A percentile compares a stretch with the other conserved stretches of the same genome.
Evolutionary conservation across 192 early-diverging fungal species (phyloP).

Genomic region (Coemansia biformis): DNA sequence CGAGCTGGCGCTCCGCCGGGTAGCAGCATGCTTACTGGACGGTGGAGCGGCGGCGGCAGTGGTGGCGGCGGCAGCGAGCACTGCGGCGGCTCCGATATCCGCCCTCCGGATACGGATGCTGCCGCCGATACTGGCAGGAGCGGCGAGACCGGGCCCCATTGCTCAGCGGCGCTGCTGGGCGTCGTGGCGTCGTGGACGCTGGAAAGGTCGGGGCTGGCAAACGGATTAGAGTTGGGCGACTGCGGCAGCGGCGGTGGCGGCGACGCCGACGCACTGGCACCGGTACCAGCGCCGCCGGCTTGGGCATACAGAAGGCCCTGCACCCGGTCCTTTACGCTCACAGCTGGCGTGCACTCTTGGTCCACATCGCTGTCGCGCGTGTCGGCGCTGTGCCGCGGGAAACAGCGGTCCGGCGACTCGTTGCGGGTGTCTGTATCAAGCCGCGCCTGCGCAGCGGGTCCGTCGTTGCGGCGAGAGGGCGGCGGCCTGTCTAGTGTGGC

Average conservation of each 20-base stretch:
- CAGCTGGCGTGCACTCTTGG: conserved; percentile 1
- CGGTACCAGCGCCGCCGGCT: no score
- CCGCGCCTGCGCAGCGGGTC: no score
- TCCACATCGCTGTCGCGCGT: background rate
- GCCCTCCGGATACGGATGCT: conserved; percentile 11
- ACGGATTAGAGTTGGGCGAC: conserved; percentile 17
- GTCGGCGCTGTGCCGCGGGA: no score
- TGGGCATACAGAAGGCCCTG: conserved; percentile 22
- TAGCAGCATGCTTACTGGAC: conserved; percentile 9
- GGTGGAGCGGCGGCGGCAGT: conserved; percentile 4
- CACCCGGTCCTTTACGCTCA: conserved; percentile 33
- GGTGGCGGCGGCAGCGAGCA: conserved; percentile 16
- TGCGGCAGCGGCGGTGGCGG: background rate
- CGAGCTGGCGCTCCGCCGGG: background rate
- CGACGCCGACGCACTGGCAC: background rate
- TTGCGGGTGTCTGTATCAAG: background rate
- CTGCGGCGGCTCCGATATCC: conserved; percentile 8
- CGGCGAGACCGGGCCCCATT: conserved; percentile 6
- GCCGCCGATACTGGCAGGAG: conserved; percentile 13
- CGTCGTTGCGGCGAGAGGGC: no score
- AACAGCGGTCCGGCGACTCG: no score
- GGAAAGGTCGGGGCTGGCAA: conserved; percentile 44
- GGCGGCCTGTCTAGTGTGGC: no score
- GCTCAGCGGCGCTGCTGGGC: background rate
- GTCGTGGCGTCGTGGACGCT: background rate